Evolutionary conservation across 805 yeast species (phyloP), one percentile per base, ranked within the genome.

Genomic region (Kuraishia capsulata): DNA sequence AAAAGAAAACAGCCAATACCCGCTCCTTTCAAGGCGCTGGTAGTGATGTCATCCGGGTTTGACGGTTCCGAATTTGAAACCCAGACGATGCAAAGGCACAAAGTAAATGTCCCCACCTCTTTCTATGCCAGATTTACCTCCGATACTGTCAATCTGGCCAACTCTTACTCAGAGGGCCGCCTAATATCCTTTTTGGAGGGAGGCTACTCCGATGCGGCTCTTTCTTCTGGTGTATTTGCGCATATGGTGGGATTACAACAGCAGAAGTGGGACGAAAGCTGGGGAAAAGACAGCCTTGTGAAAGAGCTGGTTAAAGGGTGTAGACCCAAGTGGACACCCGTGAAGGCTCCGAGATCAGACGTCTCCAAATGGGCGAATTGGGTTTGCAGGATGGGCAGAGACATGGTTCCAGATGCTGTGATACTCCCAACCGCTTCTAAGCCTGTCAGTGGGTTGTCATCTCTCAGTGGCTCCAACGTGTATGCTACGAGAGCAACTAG

Each of bases 21-120:
- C 47, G 37, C 41, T 2, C 65, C 66, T 2, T 77, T 74, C 53
- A 71, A 69, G 44, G 73, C 78, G 1, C 45, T 84, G 42, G 73
- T 86, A 3, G 69, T 81, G n/a, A 67, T 85, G 1, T 83, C 94
- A 33, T 89, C 95, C 0, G 95, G 95, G 2, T 86, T 85, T 54
- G 95, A 85, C 59, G 94, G 92, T 2, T 77, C 84, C 14, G 95
- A 85, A 53, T 79, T 72, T 55, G 95, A 85, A 52, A 78, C 78
- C 41, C 74, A 75, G n/a, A 73, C 79, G 36, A 86, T 85, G 95
- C 95, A 85, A 57, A 65, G 95, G 39, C 95, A 86, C 54, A 76
- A 76, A 0, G 85, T 81, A 20, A 78, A 80, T 49, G 87, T 85
- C 9, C 95, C 95, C 3, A 83, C 94, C 0, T 72, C 80, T 16